These are phyloP conservation scores for Hibiscus tridactylites DNA, from an alignment of 345 rosid species.

Conservation along the genomic window DNA sequence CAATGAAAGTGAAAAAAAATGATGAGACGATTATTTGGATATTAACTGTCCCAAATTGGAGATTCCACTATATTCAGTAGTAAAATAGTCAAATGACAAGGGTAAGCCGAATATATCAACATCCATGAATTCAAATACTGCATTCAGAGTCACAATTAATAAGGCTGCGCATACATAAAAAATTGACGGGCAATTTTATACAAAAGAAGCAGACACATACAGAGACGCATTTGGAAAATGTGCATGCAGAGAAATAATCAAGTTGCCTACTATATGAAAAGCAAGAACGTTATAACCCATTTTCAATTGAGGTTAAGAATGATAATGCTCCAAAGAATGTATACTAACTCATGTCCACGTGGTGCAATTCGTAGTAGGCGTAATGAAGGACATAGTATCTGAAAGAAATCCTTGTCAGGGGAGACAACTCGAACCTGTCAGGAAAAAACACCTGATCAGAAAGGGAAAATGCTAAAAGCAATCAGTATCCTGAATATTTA, in stretches of 20 bases:
- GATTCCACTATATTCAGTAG: neutral
- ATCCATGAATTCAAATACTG: neutral
- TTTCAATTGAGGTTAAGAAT: neutral
- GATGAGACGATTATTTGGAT: neutral
- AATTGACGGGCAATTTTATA: neutral
- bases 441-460: conserved; percentile 9
- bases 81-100: neutral
- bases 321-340: neutral
- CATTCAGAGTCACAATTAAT: neutral
- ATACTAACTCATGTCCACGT: conserved; percentile 83
- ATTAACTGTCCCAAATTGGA: neutral
- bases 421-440: conserved; percentile 92
- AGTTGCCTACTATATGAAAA: neutral
- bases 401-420: conserved; percentile 98
- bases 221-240: neutral
- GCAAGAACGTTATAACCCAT: neutral
- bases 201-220: neutral
- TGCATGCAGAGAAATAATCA: neutral
- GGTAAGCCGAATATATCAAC: neutral
- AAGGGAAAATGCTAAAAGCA: neutral
- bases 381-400: conserved; percentile 85
- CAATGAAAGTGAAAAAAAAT: neutral
- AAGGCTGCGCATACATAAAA: neutral
- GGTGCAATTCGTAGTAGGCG: conserved; percentile 89
- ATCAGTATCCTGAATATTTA: neutral